Conservation (phyloP, 345 rosid species). For the Salix caprea region DNA sequence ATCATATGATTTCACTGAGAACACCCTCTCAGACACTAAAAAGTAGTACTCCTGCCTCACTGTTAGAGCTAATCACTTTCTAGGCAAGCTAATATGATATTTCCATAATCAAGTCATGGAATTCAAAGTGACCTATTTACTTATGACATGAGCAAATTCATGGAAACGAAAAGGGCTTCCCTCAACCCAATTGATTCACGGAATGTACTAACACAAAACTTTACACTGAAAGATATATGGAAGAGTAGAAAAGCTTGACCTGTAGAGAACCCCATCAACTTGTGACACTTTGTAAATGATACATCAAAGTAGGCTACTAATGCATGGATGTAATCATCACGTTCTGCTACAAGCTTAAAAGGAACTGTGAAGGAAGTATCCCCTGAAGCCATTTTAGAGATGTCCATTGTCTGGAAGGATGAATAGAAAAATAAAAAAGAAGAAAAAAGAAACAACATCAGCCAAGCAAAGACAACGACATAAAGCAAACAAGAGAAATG, state of each 20-base stretch:
- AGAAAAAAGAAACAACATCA: background rate
- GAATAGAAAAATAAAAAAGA: background rate
- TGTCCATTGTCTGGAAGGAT: constrained; percentile 85
- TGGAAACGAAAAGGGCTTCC: background rate
- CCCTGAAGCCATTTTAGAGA: constrained; percentile 87
- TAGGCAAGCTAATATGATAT: background rate
- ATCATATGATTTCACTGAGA: background rate
- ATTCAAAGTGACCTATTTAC: background rate
- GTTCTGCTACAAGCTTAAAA: constrained; percentile 88
- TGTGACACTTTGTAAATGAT: constrained; percentile 91
- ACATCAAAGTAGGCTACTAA: constrained; percentile 98
- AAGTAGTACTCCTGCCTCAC: background rate
- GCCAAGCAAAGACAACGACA: background rate
- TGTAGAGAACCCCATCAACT: constrained; percentile 92
- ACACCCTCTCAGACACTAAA: background rate
- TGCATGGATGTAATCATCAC: constrained; percentile 97
- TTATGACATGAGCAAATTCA: background rate
- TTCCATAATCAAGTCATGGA: background rate
- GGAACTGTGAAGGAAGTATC: constrained; percentile 96
- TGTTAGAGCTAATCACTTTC: background rate
- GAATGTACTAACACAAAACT: background rate
- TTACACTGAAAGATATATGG: background rate
- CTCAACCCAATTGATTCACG: background rate
- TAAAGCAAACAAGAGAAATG: background rate
- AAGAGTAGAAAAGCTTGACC: constrained; percentile 33